Base-by-base conservation (phyloP, 441 rosid species). In the Sinapis alba region DNA sequence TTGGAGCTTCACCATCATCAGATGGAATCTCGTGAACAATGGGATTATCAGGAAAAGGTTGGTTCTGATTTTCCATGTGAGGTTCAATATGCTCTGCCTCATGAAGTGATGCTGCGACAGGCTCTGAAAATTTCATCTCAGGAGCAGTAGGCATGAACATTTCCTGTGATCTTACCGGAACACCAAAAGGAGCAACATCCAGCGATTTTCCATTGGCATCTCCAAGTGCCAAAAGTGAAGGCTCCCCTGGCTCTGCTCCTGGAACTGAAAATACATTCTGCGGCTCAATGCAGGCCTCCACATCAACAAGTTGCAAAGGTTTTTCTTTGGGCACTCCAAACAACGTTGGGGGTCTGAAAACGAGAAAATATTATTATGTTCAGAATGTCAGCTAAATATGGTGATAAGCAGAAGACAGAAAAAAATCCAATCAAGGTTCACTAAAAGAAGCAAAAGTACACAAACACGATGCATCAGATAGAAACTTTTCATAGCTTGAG, bases 291-390 rank as follows among this genome's bases (percentile, higher is more conserved):
- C 85, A 82, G 73, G 87, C 79, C 72, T 86, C 97, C 68, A 84
- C 80, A 84, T 86, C 88, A 69, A 86, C 87, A 38, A 85, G 70
- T 73, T 79, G 82, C 65, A 80, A 78, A 43, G 82, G 60, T 83
- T 84, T 93, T 53, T 93, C 97, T 67, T 86, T 85, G 30, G 98
- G 97, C 69, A 87, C 88, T 78, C 98, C 99, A 71, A 88, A 86
- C 58, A 96, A 88, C 4, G 98, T 93, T 16, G 98, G 94, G 57
- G 86, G 70, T 83, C 99, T 93, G 91, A 74, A 82, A 86, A 67
- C 45, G 53, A 71, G 65, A 79, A 6, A 65, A 9, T 57, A 69
- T 54, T 54, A 56, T 7, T 43, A 8, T 15, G 16, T 20, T 61
- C 64, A 69, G 24, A 73, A 57, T 65, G 65, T 56, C 62, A 1